phyloP scores from a whole-genome alignment of 1,284 basidiomycete species.

The Xanthoconium separans region DNA sequence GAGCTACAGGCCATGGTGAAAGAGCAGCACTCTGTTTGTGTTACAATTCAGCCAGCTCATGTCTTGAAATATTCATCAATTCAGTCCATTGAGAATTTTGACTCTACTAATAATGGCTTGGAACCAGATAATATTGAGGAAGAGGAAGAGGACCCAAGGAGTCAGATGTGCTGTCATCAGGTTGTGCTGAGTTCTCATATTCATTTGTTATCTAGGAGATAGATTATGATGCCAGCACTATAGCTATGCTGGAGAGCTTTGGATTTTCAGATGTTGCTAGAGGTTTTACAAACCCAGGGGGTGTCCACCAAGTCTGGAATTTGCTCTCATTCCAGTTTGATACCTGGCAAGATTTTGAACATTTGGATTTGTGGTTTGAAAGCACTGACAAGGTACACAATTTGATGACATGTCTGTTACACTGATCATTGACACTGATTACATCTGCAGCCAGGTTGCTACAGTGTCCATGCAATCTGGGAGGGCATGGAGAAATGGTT shows the following conservation, averaged over 20 bases:
- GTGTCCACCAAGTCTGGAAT: background rate
- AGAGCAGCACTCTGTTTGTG: no score
- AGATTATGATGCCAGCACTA: background rate
- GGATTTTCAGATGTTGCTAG: background rate
- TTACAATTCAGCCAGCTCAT: no score
- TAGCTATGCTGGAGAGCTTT: background rate
- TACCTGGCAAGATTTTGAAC: background rate
- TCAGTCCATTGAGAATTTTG: background rate
- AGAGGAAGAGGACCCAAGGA: no score
- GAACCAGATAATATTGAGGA: no score
- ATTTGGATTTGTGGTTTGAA: background rate
- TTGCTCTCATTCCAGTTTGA: background rate
- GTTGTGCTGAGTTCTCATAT: background rate
- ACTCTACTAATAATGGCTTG: background rate
- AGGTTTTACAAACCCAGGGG: background rate
- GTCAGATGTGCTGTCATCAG: background rate
- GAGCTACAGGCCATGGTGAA: background rate
- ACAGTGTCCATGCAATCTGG: background rate
- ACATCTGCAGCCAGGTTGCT: background rate
- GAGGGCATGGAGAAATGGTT: no score
- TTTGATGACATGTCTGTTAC: background rate
- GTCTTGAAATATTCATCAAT: background rate
- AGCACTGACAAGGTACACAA: background rate
- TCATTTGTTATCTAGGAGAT: background rate
- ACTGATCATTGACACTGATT: background rate